These are phyloP conservation scores for Chara braunii DNA, from an alignment of 139 green algal genomes.

Conservation along the genomic window DNA sequence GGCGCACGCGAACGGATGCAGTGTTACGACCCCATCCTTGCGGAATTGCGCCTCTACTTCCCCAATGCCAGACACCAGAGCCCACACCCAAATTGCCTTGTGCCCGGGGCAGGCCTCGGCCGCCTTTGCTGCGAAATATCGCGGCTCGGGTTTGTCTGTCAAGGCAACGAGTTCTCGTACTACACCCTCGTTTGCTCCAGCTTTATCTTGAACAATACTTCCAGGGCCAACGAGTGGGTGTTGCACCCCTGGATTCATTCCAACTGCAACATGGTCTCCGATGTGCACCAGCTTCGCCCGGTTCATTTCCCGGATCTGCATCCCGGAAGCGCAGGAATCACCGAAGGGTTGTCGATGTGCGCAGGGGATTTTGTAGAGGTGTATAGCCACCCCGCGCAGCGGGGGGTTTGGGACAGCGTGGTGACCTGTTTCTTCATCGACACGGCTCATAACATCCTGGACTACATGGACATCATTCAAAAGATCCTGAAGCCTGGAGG, in stretches of 20 bases:
- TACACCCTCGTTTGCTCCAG: constrained; percentile 87
- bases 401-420: constrained; percentile 73
- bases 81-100: constrained; percentile 54
- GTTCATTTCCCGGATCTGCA: constrained; percentile 46
- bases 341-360: constrained; percentile 70
- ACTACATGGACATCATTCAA: constrained; percentile 78
- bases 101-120: constrained; percentile 80
- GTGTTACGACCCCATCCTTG: constrained; percentile 33
- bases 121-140: constrained; percentile 58
- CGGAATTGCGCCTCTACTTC: constrained; percentile 22
- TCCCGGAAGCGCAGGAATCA: constrained; percentile 15
- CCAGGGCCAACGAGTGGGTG: constrained; percentile 46
- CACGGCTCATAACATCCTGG: constrained; percentile 94
- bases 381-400: constrained; percentile 51
- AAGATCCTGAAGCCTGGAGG: constrained; percentile 47
- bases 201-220: constrained; percentile 77
- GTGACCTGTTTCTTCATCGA: constrained; percentile 97
- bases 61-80: background rate
- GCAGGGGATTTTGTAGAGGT: constrained; percentile 94
- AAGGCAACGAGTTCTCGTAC: constrained; percentile 93
- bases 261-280: constrained; percentile 60
- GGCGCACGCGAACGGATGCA: constrained; percentile 18
- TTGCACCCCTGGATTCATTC: constrained; percentile 70
- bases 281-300: constrained; percentile 63
- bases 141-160: constrained; percentile 22